Evolutionary conservation across 257 asterid genomes (phyloP), one percentile per base, ranked within the genome.

Genomic region (Cynanchum wilfordii): DNA sequence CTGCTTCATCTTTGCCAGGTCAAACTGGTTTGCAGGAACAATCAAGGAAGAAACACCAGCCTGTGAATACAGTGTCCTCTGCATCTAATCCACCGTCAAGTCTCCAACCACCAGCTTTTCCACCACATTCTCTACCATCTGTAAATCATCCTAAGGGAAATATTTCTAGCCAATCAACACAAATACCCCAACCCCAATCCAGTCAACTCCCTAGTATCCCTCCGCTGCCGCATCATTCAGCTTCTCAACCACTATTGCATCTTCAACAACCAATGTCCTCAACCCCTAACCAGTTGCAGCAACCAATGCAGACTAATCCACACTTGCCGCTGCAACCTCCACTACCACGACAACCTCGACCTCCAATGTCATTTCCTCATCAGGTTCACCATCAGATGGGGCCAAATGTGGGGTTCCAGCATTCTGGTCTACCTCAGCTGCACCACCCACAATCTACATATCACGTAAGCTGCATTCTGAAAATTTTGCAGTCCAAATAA

Each of bases 401-500:
- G 25, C 82, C 83, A 33, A 88, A 79, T 75, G 33, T 83, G 77
- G 91, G 96, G 75, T 91, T 81, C 76, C 96, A 84, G 76, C 97
- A 91, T 68, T 81, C 91, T 74, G 82, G 88, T 71, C 87, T 89
- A 70, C 86, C 84, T 22, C 99, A 87, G 84, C 71, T 86, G 84
- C 97, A 86, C 77, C 96, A 84, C 86, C 85, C 96, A 9, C 97
- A 90, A 78, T 92, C 89, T 66, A 69, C 82, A 73, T 95, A 85
- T 82, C 96, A 89, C 83, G 98, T 92, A 87, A 88, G 96, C 74
- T 80, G 57, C 29, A 25, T 12, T 45, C 16, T 51, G 54, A 42
- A 7, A 58, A 17, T 51, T 49, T 20, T 66, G 44, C 8, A 44
- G 5, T 29, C 36, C 4, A 57, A 33, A 20, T 7, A 30, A 27